These are phyloP conservation scores for Phaeoacremonium minimum DNA, from an alignment of 2,329 filamentous ascomycete species.

Conservation along the genomic window DNA sequence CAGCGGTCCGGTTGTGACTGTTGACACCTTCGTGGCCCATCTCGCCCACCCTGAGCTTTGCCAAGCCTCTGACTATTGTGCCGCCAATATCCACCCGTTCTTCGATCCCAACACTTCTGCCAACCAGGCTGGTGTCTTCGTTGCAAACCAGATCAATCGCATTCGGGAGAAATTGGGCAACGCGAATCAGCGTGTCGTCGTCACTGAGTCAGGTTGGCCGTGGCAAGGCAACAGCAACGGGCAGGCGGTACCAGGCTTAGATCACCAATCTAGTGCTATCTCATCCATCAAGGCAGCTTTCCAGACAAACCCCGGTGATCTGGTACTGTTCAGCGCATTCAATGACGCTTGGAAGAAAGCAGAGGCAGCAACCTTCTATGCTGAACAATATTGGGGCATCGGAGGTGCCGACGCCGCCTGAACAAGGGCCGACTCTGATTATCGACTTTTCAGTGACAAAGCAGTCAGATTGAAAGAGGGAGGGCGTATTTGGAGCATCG, in stretches of 20 bases:
- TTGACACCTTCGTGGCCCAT: constrained; percentile 74
- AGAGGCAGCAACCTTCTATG: constrained; percentile 55
- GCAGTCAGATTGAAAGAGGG: too few relatives aligned
- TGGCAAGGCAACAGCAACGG: constrained; percentile 63
- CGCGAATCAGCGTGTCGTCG: constrained; percentile 56
- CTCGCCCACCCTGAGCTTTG: constrained; percentile 66
- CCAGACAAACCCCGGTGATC: constrained; percentile 35
- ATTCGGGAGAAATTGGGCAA: constrained; percentile 36
- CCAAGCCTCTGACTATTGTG: constrained; percentile 69
- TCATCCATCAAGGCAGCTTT: constrained; percentile 60
- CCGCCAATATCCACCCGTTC: constrained; percentile 80
- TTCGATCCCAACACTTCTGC: constrained; percentile 65
- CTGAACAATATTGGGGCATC: constrained; percentile 77
- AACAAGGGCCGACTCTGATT: neutral
- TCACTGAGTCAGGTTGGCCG: constrained; percentile 86
- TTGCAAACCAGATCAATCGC: constrained; percentile 47
- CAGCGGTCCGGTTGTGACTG: constrained; percentile 68
- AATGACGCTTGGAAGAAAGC: constrained; percentile 77
- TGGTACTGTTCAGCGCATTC: constrained; percentile 76
- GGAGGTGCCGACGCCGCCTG: constrained; percentile 9
- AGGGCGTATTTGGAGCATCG: too few relatives aligned
- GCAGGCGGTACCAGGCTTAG: constrained; percentile 61
- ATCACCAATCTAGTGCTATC: constrained; percentile 64
- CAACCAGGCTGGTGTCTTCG: constrained; percentile 61
- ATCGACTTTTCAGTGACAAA: neutral